These are phyloP conservation scores for Lecanicillium sp. DNA, from an alignment of 2,329 filamentous ascomycete genomes.

Conservation along the genomic window DNA sequence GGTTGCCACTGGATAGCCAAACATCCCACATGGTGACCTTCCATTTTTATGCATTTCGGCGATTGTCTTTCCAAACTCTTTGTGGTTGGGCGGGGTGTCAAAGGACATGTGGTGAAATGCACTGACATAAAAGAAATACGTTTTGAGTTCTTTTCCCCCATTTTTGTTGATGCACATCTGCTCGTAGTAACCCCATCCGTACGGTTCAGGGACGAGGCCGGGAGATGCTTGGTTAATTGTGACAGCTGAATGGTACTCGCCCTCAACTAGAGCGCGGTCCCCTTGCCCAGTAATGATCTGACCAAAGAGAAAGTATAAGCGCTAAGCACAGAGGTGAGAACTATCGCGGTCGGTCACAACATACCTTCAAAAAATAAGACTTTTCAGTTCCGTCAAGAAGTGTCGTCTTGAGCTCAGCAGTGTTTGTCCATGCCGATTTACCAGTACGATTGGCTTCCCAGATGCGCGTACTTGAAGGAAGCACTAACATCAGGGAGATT, in stretches of 20 bases:
- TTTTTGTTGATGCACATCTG: background rate
- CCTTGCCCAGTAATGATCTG: background rate
- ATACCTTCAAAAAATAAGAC: too few relatives aligned
- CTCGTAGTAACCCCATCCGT: conserved; percentile 3
- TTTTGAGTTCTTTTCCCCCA: too few relatives aligned
- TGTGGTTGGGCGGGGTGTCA: background rate
- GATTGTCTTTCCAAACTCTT: background rate
- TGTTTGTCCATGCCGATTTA: too few relatives aligned
- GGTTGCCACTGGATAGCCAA: conserved; percentile 29
- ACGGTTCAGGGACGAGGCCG: background rate
- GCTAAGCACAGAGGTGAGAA: too few relatives aligned
- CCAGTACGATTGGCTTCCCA: too few relatives aligned
- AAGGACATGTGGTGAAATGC: conserved; percentile 14
- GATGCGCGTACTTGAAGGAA: too few relatives aligned
- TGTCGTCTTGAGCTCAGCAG: too few relatives aligned
- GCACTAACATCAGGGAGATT: too few relatives aligned
- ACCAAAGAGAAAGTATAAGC: too few relatives aligned
- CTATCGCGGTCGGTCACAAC: too few relatives aligned
- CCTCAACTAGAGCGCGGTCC: background rate
- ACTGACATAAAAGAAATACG: conserved; percentile 11
- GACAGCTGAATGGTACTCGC: conserved; percentile 9
- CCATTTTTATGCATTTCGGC: conserved; percentile 22
- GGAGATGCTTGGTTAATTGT: background rate
- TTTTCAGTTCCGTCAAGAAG: too few relatives aligned
- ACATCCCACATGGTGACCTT: conserved; percentile 27